Base-by-base conservation (phyloP, 192 early-diverging fungal genomes). In the Entophlyctis luteolus region DNA sequence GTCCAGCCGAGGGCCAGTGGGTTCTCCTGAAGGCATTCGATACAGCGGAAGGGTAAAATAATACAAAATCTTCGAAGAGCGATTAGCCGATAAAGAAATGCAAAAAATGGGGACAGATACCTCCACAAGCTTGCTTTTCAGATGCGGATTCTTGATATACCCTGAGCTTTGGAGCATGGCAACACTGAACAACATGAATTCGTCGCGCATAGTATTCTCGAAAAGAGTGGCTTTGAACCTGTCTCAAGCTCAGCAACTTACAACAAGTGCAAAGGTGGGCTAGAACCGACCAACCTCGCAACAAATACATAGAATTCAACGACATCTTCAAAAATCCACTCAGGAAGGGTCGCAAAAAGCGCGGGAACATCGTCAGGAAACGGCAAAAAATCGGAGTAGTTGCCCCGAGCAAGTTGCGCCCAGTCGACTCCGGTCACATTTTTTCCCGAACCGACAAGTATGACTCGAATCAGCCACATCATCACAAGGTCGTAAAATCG, bases 61-160 rank as follows among this genome's bases (percentile, higher is more conserved):
- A 62, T 86, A 94, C 31, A 96, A 68, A 72, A 88, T 89, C 90
- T 82, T 42, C n/a, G n/a, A n/a, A 42, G n/a, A 42, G 39, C n/a
- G 72, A 54, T 56, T 42, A 28, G 54, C n/a, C 20, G 68, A n/a
- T 42, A 42, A 35, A 16, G 20, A 5, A 49, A 67, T 50, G 23
- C n/a, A 54, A 18, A 59, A 48, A 10, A 23, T 25, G 34, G 53
- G 34, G n/a, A 56, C 55, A 53, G 39, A 39, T 39, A 95, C 91
- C 71, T 99, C 96, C 2, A 95, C 91, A 28, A 98, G 77, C 49
- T 94, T 95, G 31, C 91, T 89, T 66, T 96, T 96, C 63, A 99
- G 66, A 65, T 99, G 91, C 20, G 96, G 96, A 71, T 98, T 99
- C 79, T 91, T 90, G 60, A 98, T 83, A 52, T 90, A 92, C 2